Percentiles rank a stretch among this genome's conserved stretches.
Evolutionary conservation across 2,329 filamentous ascomycete species (phyloP).

Genomic region (Penicillium sp.): DNA sequence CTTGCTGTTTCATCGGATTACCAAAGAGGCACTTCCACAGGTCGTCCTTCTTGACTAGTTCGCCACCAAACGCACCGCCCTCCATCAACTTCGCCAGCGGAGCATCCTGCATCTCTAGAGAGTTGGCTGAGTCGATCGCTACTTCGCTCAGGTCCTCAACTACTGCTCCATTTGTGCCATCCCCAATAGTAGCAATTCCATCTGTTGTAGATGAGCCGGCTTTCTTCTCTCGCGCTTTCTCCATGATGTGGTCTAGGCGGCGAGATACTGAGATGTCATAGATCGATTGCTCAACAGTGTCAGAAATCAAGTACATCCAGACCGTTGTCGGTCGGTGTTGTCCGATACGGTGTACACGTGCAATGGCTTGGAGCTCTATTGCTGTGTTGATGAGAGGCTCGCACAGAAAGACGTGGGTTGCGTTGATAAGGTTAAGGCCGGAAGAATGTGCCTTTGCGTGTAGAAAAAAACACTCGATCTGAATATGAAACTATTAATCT

Average conservation of each 20-base stretch:
- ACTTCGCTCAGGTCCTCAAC: conserved; percentile 56
- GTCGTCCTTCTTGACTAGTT: conserved; percentile 77
- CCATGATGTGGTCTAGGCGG: conserved; percentile 76
- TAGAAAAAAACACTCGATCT: conserved; percentile 81
- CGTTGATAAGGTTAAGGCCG: conserved; percentile 89
- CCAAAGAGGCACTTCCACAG: conserved; percentile 91
- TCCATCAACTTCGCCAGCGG: conserved; percentile 72
- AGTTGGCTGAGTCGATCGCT: conserved; percentile 81
- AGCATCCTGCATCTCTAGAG: conserved; percentile 77
- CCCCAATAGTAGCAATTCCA: conserved; percentile 8
- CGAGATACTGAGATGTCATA: conserved; percentile 83
- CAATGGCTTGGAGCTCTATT: conserved; percentile 92
- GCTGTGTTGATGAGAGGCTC: conserved; percentile 93
- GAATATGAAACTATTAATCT: conserved; percentile 24
- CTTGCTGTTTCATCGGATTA: conserved; percentile 40
- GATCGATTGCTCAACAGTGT: conserved; percentile 90
- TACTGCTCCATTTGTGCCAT: conserved; percentile 21
- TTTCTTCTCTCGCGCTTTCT: conserved; percentile 43
- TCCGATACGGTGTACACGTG: conserved; percentile 91
- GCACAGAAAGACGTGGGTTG: conserved; percentile 91
- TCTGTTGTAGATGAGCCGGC: conserved; percentile 7
- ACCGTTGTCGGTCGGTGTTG: conserved; percentile 87
- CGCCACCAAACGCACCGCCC: conserved; percentile 73
- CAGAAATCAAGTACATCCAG: conserved; percentile 91
- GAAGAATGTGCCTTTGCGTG: conserved; percentile 88